Conservation (phyloP, 2,329 filamentous ascomycete species). For the Fusarium chuoi region DNA sequence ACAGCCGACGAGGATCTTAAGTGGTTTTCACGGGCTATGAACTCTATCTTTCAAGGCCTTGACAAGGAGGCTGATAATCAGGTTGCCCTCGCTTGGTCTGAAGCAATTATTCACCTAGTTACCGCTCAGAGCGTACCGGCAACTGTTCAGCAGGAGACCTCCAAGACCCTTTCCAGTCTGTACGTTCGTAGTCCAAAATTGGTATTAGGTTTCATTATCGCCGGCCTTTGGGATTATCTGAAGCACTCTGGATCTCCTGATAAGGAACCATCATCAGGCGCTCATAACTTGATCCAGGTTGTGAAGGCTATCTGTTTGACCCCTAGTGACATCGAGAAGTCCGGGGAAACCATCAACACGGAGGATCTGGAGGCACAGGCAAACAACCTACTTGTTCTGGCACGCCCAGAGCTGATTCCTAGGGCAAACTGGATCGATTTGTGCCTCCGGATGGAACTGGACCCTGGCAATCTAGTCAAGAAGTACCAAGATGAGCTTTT, state of each 20-base stretch:
- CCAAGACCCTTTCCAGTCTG: conserved; percentile 68
- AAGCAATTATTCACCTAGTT: conserved; percentile 83
- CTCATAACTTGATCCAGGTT: conserved; percentile 69
- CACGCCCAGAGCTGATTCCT: conserved; percentile 80
- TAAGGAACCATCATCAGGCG: conserved; percentile 79
- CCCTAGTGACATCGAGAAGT: conserved; percentile 59
- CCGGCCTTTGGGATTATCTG: conserved; percentile 85
- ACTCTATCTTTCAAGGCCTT: conserved; percentile 67
- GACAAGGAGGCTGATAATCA: conserved; percentile 58
- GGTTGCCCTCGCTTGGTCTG: conserved; percentile 79
- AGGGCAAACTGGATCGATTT: conserved; percentile 88
- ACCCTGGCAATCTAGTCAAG: conserved; percentile 81
- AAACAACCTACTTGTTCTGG: conserved; percentile 79
- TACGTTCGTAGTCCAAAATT: conserved; percentile 69
- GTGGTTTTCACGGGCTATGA: conserved; percentile 80
- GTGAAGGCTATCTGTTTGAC: conserved; percentile 72
- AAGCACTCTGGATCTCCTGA: conserved; percentile 73
- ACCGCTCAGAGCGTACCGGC: conserved; percentile 70
- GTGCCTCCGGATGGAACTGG: conserved; percentile 80
- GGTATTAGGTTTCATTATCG: conserved; percentile 72
- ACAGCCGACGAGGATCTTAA: conserved; percentile 77
- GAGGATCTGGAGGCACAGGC: conserved; percentile 74
- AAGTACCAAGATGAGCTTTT: conserved; percentile 73
- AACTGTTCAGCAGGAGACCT: conserved; percentile 71
- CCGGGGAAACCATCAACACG: conserved; percentile 56